A percentile compares a stretch with the other conserved stretches of the same genome.
phyloP scores from a whole-genome alignment of 768 basidiomycete genomes.

The Macrolepiota dolichaula region DNA sequence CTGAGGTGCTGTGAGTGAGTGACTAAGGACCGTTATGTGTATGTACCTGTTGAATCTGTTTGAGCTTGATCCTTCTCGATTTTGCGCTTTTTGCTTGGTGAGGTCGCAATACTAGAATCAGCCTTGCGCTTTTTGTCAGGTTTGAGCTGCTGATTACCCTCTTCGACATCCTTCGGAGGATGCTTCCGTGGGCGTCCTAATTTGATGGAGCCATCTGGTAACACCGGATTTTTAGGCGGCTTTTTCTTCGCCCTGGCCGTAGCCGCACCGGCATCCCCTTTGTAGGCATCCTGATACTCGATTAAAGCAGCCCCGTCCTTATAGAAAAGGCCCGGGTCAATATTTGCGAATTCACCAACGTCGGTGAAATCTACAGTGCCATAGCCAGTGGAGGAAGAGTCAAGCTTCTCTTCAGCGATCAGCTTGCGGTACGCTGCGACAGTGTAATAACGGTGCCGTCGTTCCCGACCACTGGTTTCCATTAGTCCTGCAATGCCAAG shows the following conservation, averaged over 20 bases:
- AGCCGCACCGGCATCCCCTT: conserved; percentile 18
- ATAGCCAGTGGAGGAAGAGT: conserved; percentile 42
- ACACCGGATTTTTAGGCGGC: conserved; percentile 41
- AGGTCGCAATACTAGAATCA: neutral
- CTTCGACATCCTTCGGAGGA: conserved; percentile 12
- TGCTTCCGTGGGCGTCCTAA: conserved; percentile 55
- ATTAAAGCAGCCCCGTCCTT: conserved; percentile 35
- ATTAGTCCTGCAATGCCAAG: conserved; percentile 66
- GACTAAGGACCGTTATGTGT: neutral
- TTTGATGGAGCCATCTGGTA: conserved; percentile 51
- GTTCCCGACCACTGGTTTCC: conserved; percentile 84
- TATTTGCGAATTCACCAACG: conserved; percentile 51
- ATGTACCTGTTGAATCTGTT: neutral
- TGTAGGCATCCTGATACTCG: conserved; percentile 47
- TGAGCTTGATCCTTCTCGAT: neutral
- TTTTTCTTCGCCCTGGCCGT: conserved; percentile 3
- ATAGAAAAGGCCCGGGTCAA: conserved; percentile 55
- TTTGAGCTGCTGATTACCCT: neutral
- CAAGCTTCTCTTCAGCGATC: conserved; percentile 62
- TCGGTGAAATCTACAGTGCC: conserved; percentile 42
- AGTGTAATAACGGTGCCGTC: conserved; percentile 83
- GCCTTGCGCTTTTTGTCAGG: conserved; percentile 2
- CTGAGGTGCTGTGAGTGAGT: neutral
- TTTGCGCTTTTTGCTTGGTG: neutral
- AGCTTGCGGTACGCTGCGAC: conserved; percentile 62